These are phyloP conservation scores for Aspergillus fischeri DNA, from an alignment of 2,329 filamentous ascomycete species.

Conservation along the genomic window DNA sequence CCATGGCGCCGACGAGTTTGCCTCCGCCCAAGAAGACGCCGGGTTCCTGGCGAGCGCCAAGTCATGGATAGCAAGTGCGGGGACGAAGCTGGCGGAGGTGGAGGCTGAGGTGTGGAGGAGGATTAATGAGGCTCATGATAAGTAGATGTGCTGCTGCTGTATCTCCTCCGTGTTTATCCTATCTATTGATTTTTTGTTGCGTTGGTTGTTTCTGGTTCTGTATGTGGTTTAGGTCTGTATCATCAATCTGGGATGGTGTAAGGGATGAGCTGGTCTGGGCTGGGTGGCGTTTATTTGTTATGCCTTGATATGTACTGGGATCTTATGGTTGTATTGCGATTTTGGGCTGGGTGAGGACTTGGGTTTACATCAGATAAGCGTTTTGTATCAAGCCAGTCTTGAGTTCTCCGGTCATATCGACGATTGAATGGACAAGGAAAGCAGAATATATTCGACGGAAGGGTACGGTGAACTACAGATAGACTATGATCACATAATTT, in stretches of 20 bases:
- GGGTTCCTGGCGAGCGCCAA: slow-evolving; percentile 37
- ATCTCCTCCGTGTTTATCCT: too few species aligned
- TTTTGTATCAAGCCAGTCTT: background rate
- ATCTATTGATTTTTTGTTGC: background rate
- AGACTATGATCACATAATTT: background rate
- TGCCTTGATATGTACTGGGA: background rate
- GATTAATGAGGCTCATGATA: slow-evolving; percentile 39
- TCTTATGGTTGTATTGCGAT: background rate
- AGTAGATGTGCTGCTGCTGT: slow-evolving; percentile 4
- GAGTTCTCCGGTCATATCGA: background rate
- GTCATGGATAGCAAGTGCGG: slow-evolving; percentile 40
- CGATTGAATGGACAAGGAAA: too few species aligned
- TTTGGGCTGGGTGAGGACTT: background rate
- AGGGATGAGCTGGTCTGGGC: too few species aligned
- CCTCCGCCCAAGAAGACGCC: background rate
- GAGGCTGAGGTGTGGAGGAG: slow-evolving; percentile 47
- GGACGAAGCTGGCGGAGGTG: slow-evolving; percentile 40
- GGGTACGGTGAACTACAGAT: background rate
- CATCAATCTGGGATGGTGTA: too few species aligned
- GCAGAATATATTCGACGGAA: background rate
- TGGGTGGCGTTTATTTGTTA: background rate
- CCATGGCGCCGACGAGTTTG: background rate
- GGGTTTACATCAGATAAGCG: background rate
- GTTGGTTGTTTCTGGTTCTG: background rate
- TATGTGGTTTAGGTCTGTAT: background rate